Evolutionary conservation across 805 yeast species (phyloP).

Genomic region (Metschnikowia santaceciliae): DNA sequence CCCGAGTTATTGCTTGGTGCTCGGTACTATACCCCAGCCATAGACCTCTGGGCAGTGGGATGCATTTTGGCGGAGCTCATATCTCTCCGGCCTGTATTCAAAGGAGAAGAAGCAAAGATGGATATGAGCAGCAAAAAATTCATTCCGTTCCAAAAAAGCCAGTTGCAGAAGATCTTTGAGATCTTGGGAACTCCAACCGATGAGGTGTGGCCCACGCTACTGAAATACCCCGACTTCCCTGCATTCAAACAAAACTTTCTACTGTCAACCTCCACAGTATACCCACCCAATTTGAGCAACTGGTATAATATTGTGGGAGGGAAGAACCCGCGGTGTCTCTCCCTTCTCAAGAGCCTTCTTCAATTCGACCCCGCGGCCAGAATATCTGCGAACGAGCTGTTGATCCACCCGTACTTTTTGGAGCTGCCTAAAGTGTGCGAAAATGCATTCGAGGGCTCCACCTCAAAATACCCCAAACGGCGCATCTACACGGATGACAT

Average conservation of each 20-base stretch:
- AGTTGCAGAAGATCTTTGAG: conserved; percentile 84
- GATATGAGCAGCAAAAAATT: conserved; percentile 75
- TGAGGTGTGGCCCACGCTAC: conserved; percentile 75
- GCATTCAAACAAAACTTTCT: conserved; percentile 43
- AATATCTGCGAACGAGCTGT: conserved; percentile 71
- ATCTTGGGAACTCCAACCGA: conserved; percentile 85
- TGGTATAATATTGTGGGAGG: conserved; percentile 90
- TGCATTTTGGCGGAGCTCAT: conserved; percentile 90
- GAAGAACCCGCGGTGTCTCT: conserved; percentile 61
- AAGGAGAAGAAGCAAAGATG: conserved; percentile 96
- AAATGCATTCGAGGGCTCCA: conserved; percentile 77
- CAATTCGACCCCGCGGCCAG: conserved; percentile 82
- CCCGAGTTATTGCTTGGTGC: conserved; percentile 90
- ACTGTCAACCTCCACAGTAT: conserved; percentile 43
- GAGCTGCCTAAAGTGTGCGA: conserved; percentile 64
- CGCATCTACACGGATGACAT: conserved; percentile 84
- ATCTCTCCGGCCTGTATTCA: conserved; percentile 87
- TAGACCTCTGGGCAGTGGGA: conserved; percentile 95
- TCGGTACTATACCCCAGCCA: conserved; percentile 86
- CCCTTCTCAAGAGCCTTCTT: conserved; percentile 58
- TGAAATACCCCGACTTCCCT: conserved; percentile 76
- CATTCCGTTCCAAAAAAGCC: conserved; percentile 92
- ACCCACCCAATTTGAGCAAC: conserved; percentile 65
- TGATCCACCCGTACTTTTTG: conserved; percentile 74
- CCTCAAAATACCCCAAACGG: conserved; percentile 75